Evolutionary conservation across 2,329 filamentous ascomycete species (phyloP).

Genomic region (Talaromyces sp.): DNA sequence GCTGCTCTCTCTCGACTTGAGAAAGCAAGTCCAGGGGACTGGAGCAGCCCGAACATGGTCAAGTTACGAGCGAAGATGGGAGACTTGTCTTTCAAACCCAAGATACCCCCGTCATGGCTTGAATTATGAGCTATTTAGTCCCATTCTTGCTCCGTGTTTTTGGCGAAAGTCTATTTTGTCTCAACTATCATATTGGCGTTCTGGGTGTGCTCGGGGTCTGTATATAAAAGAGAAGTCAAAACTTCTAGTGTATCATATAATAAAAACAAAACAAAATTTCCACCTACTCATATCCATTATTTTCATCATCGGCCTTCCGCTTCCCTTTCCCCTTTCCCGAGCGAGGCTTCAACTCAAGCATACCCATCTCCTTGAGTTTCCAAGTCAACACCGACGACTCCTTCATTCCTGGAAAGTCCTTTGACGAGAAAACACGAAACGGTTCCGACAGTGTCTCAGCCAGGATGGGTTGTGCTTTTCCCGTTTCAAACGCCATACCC

Average conservation of each 20-base stretch:
- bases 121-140: neutral
- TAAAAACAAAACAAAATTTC: neutral
- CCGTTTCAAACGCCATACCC: slow-evolving; percentile 28
- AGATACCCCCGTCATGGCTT: slow-evolving; percentile 5
- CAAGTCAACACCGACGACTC: slow-evolving; percentile 34
- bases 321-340: slow-evolving; percentile 29
- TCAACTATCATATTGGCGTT: neutral
- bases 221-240: neutral
- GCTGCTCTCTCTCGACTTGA: neutral
- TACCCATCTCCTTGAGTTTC: slow-evolving; percentile 35
- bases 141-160: neutral
- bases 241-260: neutral
- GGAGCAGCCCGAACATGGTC: slow-evolving; percentile 4
- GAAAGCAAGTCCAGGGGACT: slow-evolving; percentile 4
- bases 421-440: slow-evolving; percentile 38
- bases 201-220: neutral
- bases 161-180: neutral
- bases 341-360: slow-evolving; percentile 37
- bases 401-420: slow-evolving; percentile 40
- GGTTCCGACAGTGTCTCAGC: slow-evolving; percentile 35
- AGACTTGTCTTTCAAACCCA: slow-evolving; percentile 2
- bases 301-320: slow-evolving; percentile 13
- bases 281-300: neutral
- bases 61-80: slow-evolving; percentile 1
- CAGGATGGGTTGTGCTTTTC: slow-evolving; percentile 31